A percentile compares a stretch with the other conserved stretches of the same genome.
These are phyloP conservation scores for Byssochlamys sp. DNA, from an alignment of 2,329 filamentous ascomycete genomes.

Conservation along the genomic window DNA sequence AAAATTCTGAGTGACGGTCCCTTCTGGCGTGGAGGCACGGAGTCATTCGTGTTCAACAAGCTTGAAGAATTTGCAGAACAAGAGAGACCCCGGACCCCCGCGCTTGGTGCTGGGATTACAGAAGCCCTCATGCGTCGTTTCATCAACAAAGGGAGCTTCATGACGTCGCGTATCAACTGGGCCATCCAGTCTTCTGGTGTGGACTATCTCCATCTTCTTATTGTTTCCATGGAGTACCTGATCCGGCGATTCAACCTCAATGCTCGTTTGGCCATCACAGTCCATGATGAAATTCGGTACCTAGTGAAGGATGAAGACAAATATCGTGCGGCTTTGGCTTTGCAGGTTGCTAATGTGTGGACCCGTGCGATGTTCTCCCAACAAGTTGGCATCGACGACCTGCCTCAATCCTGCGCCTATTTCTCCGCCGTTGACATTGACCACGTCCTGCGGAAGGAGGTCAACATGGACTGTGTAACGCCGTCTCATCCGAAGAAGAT, in stretches of 20 bases:
- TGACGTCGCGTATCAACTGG: constrained; percentile 97
- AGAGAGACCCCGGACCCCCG: constrained; percentile 78
- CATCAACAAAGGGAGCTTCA: constrained; percentile 79
- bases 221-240: constrained; percentile 90
- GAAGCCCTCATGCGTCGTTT: constrained; percentile 85
- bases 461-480: constrained; percentile 94
- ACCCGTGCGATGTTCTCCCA: constrained; percentile 95
- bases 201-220: constrained; percentile 89
- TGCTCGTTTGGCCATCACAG: constrained; percentile 80
- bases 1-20: constrained; percentile 61
- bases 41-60: constrained; percentile 96
- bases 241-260: constrained; percentile 73
- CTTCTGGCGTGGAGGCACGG: constrained; percentile 94
- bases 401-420: constrained; percentile 88
- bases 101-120: constrained; percentile 88
- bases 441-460: constrained; percentile 90
- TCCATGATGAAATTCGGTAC: constrained; percentile 96
- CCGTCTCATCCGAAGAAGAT: constrained; percentile 74
- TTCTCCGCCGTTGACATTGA: constrained; percentile 95
- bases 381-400: constrained; percentile 88
- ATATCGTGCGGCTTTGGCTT: constrained; percentile 80
- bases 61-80: constrained; percentile 97
- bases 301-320: constrained; percentile 75
- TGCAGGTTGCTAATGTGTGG: constrained; percentile 92
- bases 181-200: constrained; percentile 95